Base-by-base conservation (phyloP, 1,139 yeast genomes). In the Saccharomyces hybrid region DNA sequence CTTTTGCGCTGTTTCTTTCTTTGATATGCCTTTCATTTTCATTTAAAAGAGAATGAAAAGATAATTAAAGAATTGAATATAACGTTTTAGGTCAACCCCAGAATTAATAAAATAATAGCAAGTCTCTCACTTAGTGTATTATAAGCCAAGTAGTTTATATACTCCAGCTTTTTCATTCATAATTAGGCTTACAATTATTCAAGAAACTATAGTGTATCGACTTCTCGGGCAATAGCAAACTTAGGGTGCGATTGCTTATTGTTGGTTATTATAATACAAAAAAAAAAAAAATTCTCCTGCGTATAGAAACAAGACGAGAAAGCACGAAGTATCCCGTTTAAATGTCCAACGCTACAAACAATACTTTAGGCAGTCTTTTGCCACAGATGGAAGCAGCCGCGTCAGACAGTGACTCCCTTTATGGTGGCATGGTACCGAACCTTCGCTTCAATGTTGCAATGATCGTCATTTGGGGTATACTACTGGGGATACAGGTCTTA, bases 391-490 rank as follows among this genome's bases (percentile, higher is more conserved):
- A 38, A 12, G 44, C 48, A 42, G 46, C 48, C 4, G 34, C 46
- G 16, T 16, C 16, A 7, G 24, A 54, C 28, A 52, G 52, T 2
- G 34, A 46, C 16, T 58, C 64, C 19, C 56, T 58, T 44, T 65
- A 66, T 53, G 55, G 62, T 47, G 68, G 68, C 24, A 55, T 63
- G 63, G 61, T 62, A 28, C 71, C 71, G 27, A 67, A 64, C 50
- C 54, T 65, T 50, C 61, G 62, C 24, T 68, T 64, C 14, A 84
- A 84, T 62, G 56, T 75, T 19, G 81, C 81, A 0, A 77, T 81
- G 60, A 64, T 79, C 2, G 75, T 76, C 5, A 69, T 82, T 0
- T 81, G 79, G 72, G 76, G 77, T 8, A 38, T 81, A 0, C 67
- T 78, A 31, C 67, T 80, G 50, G 58, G 66, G 0, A 54, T 62